These are phyloP conservation scores for Tylopilus sp. DNA, from an alignment of 768 basidiomycete species.

Conservation along the genomic window DNA sequence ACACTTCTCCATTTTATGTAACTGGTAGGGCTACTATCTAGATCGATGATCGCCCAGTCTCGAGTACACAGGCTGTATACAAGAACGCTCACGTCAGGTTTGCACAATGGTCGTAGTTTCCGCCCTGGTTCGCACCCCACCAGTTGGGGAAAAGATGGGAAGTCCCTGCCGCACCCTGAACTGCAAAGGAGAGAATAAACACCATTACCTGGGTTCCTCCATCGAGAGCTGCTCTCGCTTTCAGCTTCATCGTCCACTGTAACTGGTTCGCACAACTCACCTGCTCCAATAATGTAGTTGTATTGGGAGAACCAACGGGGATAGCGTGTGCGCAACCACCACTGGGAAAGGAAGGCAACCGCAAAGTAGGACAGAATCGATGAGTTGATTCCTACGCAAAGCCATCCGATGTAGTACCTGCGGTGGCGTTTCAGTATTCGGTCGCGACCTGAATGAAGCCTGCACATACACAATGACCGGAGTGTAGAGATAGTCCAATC, in stretches of 20 bases:
- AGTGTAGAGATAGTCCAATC: constrained; percentile 31
- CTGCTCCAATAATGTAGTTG: constrained; percentile 66
- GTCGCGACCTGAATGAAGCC: not conserved
- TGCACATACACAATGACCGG: constrained; percentile 28
- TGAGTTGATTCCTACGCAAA: constrained; percentile 57
- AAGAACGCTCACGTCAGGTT: constrained; percentile 9
- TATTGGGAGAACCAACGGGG: constrained; percentile 67
- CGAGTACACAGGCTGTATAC: not conserved
- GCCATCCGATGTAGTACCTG: constrained; percentile 38
- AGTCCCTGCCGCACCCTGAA: constrained; percentile 49
- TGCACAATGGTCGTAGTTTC: constrained; percentile 34
- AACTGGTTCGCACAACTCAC: constrained; percentile 13
- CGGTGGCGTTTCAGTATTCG: constrained; percentile 9
- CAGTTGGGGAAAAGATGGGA: constrained; percentile 50
- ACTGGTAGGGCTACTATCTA: not conserved
- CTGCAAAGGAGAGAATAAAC: constrained; percentile 47
- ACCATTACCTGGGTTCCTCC: constrained; percentile 50
- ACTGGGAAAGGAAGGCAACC: constrained; percentile 55
- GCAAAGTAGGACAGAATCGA: constrained; percentile 44
- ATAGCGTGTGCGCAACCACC: constrained; percentile 53
- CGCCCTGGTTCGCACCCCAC: constrained; percentile 57
- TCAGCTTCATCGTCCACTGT: not conserved
- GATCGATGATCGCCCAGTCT: not conserved
- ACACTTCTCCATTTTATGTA: no score
- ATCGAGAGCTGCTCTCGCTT: constrained; percentile 29